Base-by-base conservation (phyloP, 176 grass and related monocot genomes). In the Metroxylon sagu region DNA sequence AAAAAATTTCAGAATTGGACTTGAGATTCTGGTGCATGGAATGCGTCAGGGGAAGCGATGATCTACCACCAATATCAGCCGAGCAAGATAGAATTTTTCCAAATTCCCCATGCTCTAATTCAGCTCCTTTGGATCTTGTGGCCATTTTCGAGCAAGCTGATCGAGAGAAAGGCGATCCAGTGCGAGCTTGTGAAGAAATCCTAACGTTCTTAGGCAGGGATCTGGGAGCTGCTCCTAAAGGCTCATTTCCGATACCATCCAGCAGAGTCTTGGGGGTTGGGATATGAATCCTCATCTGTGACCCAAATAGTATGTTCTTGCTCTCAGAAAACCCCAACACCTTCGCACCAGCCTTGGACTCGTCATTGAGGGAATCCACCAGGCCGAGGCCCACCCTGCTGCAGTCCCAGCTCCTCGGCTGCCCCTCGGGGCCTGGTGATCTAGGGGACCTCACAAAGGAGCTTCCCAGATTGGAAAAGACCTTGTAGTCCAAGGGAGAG, bases 401-500 rank as follows among this genome's bases (percentile, higher is more conserved):
- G 6, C 77, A 49, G 67, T 88, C 84, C 76, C 86, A 97, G 48
- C 79, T 75, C 76, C 77, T 50, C 27, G 84, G 76, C 59, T 21
- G 53, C 65, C 51, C 50, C 10, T 67, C 51, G 5, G 30, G 65
- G 16, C 51, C 51, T 16, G 65, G 12, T 6, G 86, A 87, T 61
- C 76, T 74, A 17, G 79, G 77, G 19, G 74, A 85, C 14, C 78
- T 60, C 48, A 82, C 61, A 59, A 81, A 79, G 16, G 69, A 72
- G 69, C 48, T 49, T 16, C 60, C 29, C 6, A 49, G 50, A 53
- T 48, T 56, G 60, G 71, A 56, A 2, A 82, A 70, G 49, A 73
- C 79, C 79, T 89, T 98, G 67, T 76, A 61, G 72, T 98, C 93
- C 14, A 92, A 79, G 61, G 84, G 87, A 64, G 93, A 98, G 25